These are phyloP conservation scores for Rhodotorula sp. DNA, from an alignment of 1,284 basidiomycete genomes.

Conservation along the genomic window DNA sequence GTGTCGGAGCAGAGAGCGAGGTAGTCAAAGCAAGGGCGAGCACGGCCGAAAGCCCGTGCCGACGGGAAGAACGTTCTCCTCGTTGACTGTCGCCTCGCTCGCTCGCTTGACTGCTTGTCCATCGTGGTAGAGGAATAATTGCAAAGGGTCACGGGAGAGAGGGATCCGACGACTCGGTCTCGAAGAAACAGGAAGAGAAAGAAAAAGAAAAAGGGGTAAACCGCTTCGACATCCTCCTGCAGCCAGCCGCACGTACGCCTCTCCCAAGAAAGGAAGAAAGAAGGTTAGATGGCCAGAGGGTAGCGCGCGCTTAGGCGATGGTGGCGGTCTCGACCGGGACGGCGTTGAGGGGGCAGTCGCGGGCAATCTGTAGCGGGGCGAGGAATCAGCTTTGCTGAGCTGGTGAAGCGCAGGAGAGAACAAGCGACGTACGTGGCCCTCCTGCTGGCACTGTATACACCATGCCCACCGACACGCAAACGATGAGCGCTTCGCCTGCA, in stretches of 20 bases:
- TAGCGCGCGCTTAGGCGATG: slow-evolving; percentile 12
- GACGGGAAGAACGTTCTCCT: neutral
- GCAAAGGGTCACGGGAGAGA: too few species aligned
- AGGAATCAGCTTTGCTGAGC: too few species aligned
- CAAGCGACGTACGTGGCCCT: slow-evolving; percentile 60
- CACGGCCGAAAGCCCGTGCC: neutral
- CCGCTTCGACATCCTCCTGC: too few species aligned
- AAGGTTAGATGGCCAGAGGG: neutral
- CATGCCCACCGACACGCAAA: too few species aligned
- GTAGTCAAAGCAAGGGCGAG: neutral
- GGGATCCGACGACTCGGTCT: too few species aligned
- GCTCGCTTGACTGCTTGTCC: neutral
- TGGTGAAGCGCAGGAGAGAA: too few species aligned
- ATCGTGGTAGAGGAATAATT: neutral
- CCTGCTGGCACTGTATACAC: slow-evolving; percentile 64
- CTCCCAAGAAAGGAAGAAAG: neutral
- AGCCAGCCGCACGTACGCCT: neutral
- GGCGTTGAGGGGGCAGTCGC: slow-evolving; percentile 35
- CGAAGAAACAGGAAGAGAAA: too few species aligned
- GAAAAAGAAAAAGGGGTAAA: too few species aligned
- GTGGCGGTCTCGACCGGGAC: slow-evolving; percentile 18
- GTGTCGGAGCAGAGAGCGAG: neutral
- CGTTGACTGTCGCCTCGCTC: neutral
- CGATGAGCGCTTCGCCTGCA: too few species aligned
- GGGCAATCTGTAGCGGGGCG: slow-evolving; percentile 52